phyloP scores from a whole-genome alignment of 495 filamentous ascomycete species.

The Hypoxylon subgilvum region DNA sequence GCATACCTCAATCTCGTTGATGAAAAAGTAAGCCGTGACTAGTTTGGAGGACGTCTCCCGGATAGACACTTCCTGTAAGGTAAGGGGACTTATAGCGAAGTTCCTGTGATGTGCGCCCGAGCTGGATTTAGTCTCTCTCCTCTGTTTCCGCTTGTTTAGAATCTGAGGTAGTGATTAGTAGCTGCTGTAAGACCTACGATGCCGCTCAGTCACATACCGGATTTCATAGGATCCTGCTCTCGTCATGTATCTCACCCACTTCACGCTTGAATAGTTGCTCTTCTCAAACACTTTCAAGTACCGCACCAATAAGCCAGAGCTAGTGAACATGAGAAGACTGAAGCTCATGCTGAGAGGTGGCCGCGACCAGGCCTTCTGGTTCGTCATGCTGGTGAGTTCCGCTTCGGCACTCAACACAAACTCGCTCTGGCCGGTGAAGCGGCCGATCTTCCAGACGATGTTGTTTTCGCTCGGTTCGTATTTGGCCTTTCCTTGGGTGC shows the following conservation, averaged over 20 bases:
- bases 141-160: slow-evolving; percentile 3
- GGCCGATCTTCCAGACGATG: slow-evolving; percentile 98
- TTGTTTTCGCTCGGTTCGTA: slow-evolving; percentile 98
- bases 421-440: slow-evolving; percentile 95
- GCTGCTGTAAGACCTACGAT: background rate
- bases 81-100: background rate
- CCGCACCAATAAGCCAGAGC: slow-evolving; percentile 84
- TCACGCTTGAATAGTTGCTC: slow-evolving; percentile 96
- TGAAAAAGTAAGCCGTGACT: background rate
- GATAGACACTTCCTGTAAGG: background rate
- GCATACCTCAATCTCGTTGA: background rate
- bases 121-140: background rate
- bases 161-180: slow-evolving; percentile 22
- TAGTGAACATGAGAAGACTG: slow-evolving; percentile 96
- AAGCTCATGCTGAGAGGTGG: slow-evolving; percentile 93
- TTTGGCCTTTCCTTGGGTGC: slow-evolving; percentile 93
- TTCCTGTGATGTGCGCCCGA: background rate
- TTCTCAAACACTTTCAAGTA: slow-evolving; percentile 99
- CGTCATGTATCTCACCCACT: slow-evolving; percentile 99
- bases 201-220: slow-evolving; percentile 53
- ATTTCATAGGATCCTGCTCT: slow-evolving; percentile 85
- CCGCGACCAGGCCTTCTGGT: slow-evolving; percentile 96
- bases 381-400: slow-evolving; percentile 92
- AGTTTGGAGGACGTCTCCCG: background rate
- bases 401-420: slow-evolving; percentile 94